Evolutionary conservation across 176 grass and related monocot species (phyloP).

Genomic region (Aechmea fasciata): DNA sequence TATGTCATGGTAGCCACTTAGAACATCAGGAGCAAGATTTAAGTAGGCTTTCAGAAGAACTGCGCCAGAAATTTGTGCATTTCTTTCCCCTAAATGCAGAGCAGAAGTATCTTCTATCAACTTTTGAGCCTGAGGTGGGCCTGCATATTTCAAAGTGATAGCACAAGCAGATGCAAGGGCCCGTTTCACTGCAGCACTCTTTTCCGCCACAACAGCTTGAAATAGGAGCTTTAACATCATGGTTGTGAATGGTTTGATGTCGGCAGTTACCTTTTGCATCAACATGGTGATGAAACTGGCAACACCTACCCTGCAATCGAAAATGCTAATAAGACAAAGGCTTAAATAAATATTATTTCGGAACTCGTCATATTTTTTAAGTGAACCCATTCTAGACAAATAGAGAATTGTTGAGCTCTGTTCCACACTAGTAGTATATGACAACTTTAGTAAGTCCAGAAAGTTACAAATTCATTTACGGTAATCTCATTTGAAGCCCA

Average conservation of each 20-base stretch:
- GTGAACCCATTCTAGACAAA: no score
- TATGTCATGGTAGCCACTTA: constrained; percentile 62
- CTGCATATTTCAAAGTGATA: constrained; percentile 68
- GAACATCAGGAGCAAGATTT: constrained; percentile 63
- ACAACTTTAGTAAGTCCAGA: no score
- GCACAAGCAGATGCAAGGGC: constrained; percentile 87
- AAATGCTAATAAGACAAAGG: constrained; percentile 3
- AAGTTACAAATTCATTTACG: no score
- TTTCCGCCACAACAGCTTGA: constrained; percentile 77
- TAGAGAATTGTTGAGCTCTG: no score
- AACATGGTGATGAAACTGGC: constrained; percentile 89
- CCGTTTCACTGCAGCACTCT: constrained; percentile 58
- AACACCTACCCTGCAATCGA: constrained; percentile 75
- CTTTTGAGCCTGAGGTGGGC: constrained; percentile 63
- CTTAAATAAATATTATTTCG: neutral
- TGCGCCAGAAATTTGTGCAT: constrained; percentile 74
- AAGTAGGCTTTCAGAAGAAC: constrained; percentile 85
- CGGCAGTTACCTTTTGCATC: constrained; percentile 62
- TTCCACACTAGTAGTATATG: no score
- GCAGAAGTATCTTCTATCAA: constrained; percentile 78
- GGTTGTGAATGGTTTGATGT: constrained; percentile 62
- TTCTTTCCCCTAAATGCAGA: constrained; percentile 81
- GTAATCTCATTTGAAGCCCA: no score
- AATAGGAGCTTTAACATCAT: constrained; percentile 58
- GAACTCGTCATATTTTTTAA: neutral